phyloP scores from a whole-genome alignment of 176 grass and related monocot genomes.

The Dactylis glomerata region DNA sequence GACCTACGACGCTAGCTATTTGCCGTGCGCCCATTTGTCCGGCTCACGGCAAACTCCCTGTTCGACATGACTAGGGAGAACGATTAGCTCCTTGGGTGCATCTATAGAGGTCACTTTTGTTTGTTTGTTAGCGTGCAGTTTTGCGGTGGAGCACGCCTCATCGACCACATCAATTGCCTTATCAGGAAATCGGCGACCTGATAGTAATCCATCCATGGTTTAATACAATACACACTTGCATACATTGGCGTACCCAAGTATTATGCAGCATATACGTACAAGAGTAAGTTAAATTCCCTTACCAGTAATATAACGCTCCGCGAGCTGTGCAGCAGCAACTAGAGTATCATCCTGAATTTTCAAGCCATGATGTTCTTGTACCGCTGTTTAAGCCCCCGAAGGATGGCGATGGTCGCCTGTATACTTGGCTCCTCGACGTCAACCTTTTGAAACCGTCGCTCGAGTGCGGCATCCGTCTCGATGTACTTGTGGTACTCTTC shows the following conservation, averaged over 20 bases:
- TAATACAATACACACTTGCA: not conserved
- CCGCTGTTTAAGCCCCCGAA: not conserved
- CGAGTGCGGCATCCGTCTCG: no score
- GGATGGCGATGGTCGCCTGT: not conserved
- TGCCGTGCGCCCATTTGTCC: no score
- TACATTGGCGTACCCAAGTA: no score
- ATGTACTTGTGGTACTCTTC: no score
- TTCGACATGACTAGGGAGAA: not conserved
- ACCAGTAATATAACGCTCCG: not conserved
- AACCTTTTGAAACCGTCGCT: no score
- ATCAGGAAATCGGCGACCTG: conserved; percentile 16
- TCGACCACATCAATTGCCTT: conserved; percentile 4
- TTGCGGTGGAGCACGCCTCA: not conserved
- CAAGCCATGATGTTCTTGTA: not conserved
- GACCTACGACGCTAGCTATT: no score
- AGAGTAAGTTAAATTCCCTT: not conserved
- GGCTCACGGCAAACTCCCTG: not conserved
- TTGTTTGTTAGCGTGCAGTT: not conserved
- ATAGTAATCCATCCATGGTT: no score
- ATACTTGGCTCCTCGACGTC: no score
- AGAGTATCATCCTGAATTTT: not conserved
- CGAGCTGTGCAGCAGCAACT: not conserved
- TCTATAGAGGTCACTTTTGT: not conserved
- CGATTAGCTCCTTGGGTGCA: not conserved
- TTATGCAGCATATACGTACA: not conserved